Conservation (phyloP, 148 eudicot species). For the Pouteria glomerata region DNA sequence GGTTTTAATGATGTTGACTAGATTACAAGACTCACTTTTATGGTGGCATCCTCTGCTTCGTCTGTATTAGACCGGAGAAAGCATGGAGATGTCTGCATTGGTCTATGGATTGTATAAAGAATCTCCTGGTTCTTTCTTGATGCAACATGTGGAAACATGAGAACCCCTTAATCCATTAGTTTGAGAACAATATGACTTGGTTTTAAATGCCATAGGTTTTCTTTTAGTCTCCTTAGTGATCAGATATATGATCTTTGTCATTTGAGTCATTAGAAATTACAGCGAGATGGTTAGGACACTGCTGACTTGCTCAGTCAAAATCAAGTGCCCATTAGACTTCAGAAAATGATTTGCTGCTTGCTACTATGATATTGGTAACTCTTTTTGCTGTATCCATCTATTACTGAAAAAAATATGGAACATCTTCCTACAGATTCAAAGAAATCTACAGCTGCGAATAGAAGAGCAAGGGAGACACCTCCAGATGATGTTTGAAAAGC, state of each 20-base stretch:
- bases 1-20: too few species aligned
- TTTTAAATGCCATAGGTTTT: not conserved
- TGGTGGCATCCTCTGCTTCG: not conserved
- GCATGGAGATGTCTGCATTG: conserved; percentile 8
- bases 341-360: conserved; percentile 4
- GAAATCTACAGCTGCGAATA: conserved; percentile 77
- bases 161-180: not conserved
- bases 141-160: not conserved
- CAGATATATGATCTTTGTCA: too few species aligned
- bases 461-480: conserved; percentile 93
- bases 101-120: not conserved
- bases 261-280: not conserved
- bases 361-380: not conserved
- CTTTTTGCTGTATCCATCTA: not conserved
- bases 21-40: not conserved
- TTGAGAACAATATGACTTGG: not conserved
- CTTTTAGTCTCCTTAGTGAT: too few species aligned
- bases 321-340: not conserved
- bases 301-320: not conserved
- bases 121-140: not conserved
- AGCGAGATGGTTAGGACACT: not conserved
- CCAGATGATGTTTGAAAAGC: conserved; percentile 91
- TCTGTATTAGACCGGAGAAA: not conserved
- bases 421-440: conserved; percentile 64
- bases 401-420: not conserved